These are phyloP conservation scores for Immersiella caudata DNA, from an alignment of 495 filamentous ascomycete species.

Conservation along the genomic window DNA sequence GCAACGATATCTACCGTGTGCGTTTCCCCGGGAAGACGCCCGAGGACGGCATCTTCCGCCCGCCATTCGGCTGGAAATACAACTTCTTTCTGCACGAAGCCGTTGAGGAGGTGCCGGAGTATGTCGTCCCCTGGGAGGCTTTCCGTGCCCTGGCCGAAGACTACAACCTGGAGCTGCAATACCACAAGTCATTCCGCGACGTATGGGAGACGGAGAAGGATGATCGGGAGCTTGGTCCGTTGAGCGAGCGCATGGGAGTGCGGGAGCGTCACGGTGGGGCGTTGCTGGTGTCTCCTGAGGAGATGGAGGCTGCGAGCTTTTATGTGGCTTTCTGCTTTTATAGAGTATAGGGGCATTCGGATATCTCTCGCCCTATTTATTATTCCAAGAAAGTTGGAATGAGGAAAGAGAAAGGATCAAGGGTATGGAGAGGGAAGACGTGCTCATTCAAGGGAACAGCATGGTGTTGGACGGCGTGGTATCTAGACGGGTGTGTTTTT, in stretches of 20 bases:
- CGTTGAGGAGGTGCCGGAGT: constrained; percentile 94
- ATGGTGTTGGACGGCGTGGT: too few species aligned
- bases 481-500: too few species aligned
- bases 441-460: too few species aligned
- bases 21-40: constrained; percentile 81
- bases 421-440: too few species aligned
- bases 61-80: constrained; percentile 97
- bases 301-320: constrained; percentile 89
- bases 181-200: constrained; percentile 84
- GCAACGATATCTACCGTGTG: constrained; percentile 88
- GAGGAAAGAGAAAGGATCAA: neutral
- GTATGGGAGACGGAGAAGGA: constrained; percentile 90
- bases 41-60: constrained; percentile 80
- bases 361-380: neutral
- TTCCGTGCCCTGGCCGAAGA: constrained; percentile 94
- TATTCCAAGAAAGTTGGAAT: neutral
- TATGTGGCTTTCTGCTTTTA: constrained; percentile 95
- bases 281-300: constrained; percentile 71
- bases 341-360: constrained; percentile 57
- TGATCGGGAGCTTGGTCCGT: constrained; percentile 70
- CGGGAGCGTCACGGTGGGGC: constrained; percentile 67
- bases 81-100: constrained; percentile 94
- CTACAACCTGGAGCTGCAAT: constrained; percentile 93
- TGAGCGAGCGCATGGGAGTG: constrained; percentile 95
- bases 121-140: constrained; percentile 97